phyloP scores from a whole-genome alignment of 2,329 filamentous ascomycete species.

The Cladosporium austrohemisphaericum region DNA sequence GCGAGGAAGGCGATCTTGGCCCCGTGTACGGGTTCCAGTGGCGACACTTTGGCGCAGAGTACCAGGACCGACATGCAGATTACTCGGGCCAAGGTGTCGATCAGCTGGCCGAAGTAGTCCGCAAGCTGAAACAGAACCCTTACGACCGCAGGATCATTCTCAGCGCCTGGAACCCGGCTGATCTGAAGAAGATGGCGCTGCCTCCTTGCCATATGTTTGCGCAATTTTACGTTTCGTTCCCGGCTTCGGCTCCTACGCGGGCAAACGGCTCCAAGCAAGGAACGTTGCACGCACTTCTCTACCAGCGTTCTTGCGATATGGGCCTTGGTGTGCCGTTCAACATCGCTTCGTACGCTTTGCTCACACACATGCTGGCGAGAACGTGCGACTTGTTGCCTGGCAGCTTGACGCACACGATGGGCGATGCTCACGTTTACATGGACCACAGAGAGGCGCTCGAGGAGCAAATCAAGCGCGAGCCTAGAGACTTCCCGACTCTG shows the following conservation, averaged over 20 bases:
- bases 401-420: constrained; percentile 90
- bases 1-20: constrained; percentile 82
- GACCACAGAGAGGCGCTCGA: constrained; percentile 88
- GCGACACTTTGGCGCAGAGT: constrained; percentile 94
- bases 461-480: constrained; percentile 74
- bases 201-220: constrained; percentile 98
- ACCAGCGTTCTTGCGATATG: constrained; percentile 95
- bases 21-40: constrained; percentile 99
- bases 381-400: constrained; percentile 81
- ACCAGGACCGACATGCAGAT: constrained; percentile 72
- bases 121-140: constrained; percentile 77
- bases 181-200: constrained; percentile 81
- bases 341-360: constrained; percentile 87
- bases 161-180: constrained; percentile 88
- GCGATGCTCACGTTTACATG: constrained; percentile 92
- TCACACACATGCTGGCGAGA: constrained; percentile 93
- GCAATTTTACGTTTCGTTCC: constrained; percentile 87
- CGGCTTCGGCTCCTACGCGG: constrained; percentile 34
- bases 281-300: constrained; percentile 79
- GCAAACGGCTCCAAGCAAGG: constrained; percentile 50
- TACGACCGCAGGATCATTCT: constrained; percentile 89
- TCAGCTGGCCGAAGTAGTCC: constrained; percentile 84
- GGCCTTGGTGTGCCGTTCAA: constrained; percentile 97
- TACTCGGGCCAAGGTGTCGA: constrained; percentile 89
- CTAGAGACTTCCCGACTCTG: constrained; percentile 74